A percentile compares a stretch with the other conserved stretches of the same genome.
Evolutionary conservation across 805 yeast species (phyloP).

Genomic region (Tetrapisispora pingtungensis): DNA sequence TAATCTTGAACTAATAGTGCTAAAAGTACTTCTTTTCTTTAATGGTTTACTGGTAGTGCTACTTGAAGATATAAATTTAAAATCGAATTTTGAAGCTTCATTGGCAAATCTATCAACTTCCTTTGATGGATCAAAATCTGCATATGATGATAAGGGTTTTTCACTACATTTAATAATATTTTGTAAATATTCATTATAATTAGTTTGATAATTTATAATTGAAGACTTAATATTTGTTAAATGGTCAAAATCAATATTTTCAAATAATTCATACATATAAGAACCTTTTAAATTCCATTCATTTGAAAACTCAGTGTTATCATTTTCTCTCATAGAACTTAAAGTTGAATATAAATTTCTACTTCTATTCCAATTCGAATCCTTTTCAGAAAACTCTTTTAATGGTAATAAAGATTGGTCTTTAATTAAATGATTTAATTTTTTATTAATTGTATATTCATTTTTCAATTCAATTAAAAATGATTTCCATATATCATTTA

Average conservation of each 20-base stretch:
- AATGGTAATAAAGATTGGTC: conserved; percentile 48
- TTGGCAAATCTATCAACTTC: conserved; percentile 50
- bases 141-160: conserved; percentile 50
- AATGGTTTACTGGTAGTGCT: conserved; percentile 7
- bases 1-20: conserved; percentile 20
- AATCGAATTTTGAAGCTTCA: conserved; percentile 27
- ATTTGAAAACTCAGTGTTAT: conserved; percentile 36
- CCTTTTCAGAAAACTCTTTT: conserved; percentile 42
- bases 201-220: conserved; percentile 55
- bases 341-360: conserved; percentile 37
- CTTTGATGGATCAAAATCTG: conserved; percentile 51
- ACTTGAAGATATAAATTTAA: conserved; percentile 7
- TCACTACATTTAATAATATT: conserved; percentile 44
- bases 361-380: conserved; percentile 46
- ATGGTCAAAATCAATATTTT: conserved; percentile 56
- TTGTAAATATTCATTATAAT: conserved; percentile 43
- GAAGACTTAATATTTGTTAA: conserved; percentile 53
- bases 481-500: conserved; percentile 36
- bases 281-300: conserved; percentile 78
- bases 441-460: conserved; percentile 43
- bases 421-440: conserved; percentile 38
- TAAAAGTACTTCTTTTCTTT: conserved; percentile 20
- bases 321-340: conserved; percentile 34
- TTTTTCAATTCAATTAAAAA: conserved; percentile 33
- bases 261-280: conserved; percentile 62